Evolutionary conservation across 2,329 filamentous ascomycete species (phyloP).

Genomic region (Neodidymelliopsis sp.): DNA sequence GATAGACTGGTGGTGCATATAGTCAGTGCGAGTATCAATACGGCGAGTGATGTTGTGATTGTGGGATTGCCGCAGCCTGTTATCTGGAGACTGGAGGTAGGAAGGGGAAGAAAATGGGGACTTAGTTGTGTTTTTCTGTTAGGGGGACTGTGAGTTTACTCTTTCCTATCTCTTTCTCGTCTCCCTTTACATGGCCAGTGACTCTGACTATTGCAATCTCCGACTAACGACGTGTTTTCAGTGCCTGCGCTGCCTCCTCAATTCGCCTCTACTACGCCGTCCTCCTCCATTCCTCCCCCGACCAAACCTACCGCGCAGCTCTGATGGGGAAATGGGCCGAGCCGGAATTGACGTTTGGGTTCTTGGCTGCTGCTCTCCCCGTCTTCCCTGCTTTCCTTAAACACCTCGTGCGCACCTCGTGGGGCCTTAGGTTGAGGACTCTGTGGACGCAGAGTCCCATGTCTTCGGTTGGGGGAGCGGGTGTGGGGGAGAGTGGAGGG

Average conservation of each 20-base stretch:
- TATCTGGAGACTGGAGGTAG: constrained; percentile 25
- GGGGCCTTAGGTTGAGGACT: not conserved
- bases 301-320: constrained; percentile 21
- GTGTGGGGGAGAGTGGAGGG: too few species aligned
- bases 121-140: constrained; percentile 24
- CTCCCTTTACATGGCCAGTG: too few species aligned
- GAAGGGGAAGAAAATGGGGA: constrained; percentile 16
- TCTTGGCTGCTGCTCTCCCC: constrained; percentile 24
- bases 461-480: not conserved
- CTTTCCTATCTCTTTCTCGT: too few species aligned
- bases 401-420: constrained; percentile 5
- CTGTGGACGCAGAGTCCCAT: constrained; percentile 9
- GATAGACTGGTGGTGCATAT: constrained; percentile 26
- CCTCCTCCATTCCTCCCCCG: constrained; percentile 11
- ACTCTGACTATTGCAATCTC: too few species aligned
- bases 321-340: constrained; percentile 27
- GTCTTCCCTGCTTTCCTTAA: constrained; percentile 24
- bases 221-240: too few species aligned
- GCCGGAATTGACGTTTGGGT: constrained; percentile 26
- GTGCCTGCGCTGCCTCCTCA: constrained; percentile 19
- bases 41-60: constrained; percentile 26
- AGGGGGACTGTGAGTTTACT: constrained; percentile 21
- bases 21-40: constrained; percentile 26
- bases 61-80: constrained; percentile 27
- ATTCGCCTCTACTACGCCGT: constrained; percentile 24